phyloP scores from a whole-genome alignment of 345 rosid genomes.

The Salix dunnii region DNA sequence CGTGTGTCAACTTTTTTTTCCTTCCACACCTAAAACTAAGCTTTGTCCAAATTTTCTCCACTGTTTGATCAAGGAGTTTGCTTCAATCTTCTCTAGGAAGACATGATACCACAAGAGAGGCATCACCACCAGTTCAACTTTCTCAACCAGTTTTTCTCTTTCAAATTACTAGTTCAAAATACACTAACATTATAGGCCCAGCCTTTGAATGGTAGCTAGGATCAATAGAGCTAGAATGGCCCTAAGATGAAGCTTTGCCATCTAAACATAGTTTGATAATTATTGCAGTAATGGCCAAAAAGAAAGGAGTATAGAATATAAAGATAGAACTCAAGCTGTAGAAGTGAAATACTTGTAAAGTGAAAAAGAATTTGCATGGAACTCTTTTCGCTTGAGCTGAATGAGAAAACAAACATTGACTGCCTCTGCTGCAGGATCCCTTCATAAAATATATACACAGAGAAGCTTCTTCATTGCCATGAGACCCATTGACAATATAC shows the following conservation, averaged over 20 bases:
- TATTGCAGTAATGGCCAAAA: neutral
- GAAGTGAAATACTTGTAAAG: constrained; percentile 54
- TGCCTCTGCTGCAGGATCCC: constrained; percentile 78
- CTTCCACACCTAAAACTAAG: neutral
- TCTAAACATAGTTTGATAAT: neutral
- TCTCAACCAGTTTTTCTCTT: neutral
- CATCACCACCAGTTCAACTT: neutral
- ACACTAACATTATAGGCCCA: neutral
- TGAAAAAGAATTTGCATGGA: constrained; percentile 61
- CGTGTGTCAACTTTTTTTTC: neutral
- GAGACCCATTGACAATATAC: constrained; percentile 21
- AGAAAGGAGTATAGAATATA: neutral
- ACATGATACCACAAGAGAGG: neutral
- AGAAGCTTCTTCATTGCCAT: constrained; percentile 30
- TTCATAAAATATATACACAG: constrained; percentile 59
- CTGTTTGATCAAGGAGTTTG: neutral
- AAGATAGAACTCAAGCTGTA: neutral
- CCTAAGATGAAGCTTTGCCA: neutral
- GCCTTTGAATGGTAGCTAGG: neutral
- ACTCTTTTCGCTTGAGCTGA: constrained; percentile 55
- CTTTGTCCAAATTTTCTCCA: neutral
- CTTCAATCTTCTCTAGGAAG: neutral
- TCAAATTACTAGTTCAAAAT: neutral
- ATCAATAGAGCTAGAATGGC: neutral
- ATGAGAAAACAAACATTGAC: constrained; percentile 69